Conservation (phyloP, 2,329 filamentous ascomycete species). For the Penicillium oxalicum region DNA sequence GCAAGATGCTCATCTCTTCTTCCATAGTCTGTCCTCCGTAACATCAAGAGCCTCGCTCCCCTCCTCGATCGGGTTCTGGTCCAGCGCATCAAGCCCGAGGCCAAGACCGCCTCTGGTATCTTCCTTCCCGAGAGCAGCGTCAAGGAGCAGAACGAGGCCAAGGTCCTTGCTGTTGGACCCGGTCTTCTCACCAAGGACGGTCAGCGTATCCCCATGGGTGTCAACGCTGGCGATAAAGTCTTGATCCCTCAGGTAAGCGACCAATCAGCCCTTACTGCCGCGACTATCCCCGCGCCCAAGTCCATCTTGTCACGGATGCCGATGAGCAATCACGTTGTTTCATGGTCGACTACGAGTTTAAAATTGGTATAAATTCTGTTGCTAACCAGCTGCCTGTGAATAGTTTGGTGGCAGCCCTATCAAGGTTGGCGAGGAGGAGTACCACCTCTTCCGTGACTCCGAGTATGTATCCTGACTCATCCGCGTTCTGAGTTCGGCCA, state of each 20-base stretch:
- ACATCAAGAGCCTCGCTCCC: conserved; percentile 88
- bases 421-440: conserved; percentile 97
- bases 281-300: conserved; percentile 9
- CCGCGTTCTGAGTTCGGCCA: background rate
- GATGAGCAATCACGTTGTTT: no score
- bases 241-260: conserved; percentile 81
- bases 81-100: conserved; percentile 93
- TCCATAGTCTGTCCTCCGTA: conserved; percentile 65
- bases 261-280: conserved; percentile 2
- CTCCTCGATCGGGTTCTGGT: conserved; percentile 97
- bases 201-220: conserved; percentile 78
- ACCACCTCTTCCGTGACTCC: conserved; percentile 89
- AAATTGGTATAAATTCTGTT: background rate
- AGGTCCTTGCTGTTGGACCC: conserved; percentile 90
- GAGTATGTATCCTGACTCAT: conserved; percentile 65
- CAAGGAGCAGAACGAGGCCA: conserved; percentile 97
- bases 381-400: conserved; percentile 17
- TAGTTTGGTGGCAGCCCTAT: conserved; percentile 90
- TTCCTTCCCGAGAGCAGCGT: conserved; percentile 95
- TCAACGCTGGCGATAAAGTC: conserved; percentile 79
- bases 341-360: no score
- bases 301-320: background rate
- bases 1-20: conserved; percentile 4
- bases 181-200: conserved; percentile 83
- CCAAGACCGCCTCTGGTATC: conserved; percentile 94